Evolutionary conservation across 1,139 yeast genomes (phyloP).

Genomic region (Kodamaea sp.): DNA sequence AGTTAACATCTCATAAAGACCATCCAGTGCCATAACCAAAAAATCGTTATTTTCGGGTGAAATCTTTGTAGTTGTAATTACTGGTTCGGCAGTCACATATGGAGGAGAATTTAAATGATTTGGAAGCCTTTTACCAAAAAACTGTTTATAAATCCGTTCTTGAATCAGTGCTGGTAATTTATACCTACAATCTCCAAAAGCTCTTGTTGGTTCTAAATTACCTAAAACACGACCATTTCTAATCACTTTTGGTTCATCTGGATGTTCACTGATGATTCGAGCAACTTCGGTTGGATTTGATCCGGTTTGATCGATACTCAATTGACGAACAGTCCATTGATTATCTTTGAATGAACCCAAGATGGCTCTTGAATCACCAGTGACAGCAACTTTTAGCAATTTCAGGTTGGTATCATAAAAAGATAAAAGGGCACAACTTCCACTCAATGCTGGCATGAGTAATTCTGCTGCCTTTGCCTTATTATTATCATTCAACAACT

Average conservation of each 20-base stretch:
- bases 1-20: slow-evolving; percentile 84
- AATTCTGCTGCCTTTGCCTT: slow-evolving; percentile 65
- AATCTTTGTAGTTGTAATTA: slow-evolving; percentile 76
- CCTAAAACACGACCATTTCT: slow-evolving; percentile 91
- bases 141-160: slow-evolving; percentile 65
- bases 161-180: slow-evolving; percentile 76
- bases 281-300: slow-evolving; percentile 84
- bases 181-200: slow-evolving; percentile 96
- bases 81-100: slow-evolving; percentile 96
- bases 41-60: slow-evolving; percentile 74
- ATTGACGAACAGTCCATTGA: slow-evolving; percentile 82
- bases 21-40: slow-evolving; percentile 91
- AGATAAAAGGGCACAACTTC: slow-evolving; percentile 87
- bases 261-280: slow-evolving; percentile 82
- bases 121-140: slow-evolving; percentile 83
- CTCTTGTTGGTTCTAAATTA: slow-evolving; percentile 91
- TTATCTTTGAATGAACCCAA: slow-evolving; percentile 71
- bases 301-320: slow-evolving; percentile 93
- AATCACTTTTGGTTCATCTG: slow-evolving; percentile 80
- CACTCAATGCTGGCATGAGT: slow-evolving; percentile 90
- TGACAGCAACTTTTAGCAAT: slow-evolving; percentile 80
- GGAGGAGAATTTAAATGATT: slow-evolving; percentile 85
- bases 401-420: slow-evolving; percentile 77
- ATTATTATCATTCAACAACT: slow-evolving; percentile 59
- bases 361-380: slow-evolving; percentile 95